Conservation (phyloP, 257 asterid species). For the Linderniella brevidens region DNA sequence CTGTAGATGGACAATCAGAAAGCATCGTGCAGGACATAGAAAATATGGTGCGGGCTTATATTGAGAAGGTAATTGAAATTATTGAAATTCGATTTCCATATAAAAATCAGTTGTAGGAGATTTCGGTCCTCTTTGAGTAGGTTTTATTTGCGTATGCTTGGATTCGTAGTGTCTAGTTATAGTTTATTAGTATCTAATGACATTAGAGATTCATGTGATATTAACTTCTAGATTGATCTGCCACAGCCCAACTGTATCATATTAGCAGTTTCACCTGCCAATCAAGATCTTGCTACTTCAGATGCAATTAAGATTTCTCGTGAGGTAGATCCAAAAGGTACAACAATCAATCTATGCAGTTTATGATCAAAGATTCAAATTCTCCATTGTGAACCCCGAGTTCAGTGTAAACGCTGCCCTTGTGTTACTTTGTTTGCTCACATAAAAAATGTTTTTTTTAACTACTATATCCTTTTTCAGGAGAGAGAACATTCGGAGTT, state of each 20-base stretch:
- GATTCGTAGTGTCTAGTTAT: too few species aligned
- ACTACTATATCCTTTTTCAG: conserved; percentile 28
- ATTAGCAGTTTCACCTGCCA: conserved; percentile 89
- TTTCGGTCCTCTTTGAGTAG: too few species aligned
- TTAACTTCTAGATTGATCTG: conserved; percentile 3
- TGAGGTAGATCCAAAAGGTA: conserved; percentile 87
- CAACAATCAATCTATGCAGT: not conserved
- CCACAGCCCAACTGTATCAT: conserved; percentile 83
- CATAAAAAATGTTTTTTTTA: not conserved
- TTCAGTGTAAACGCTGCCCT: not conserved
- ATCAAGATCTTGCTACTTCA: conserved; percentile 90
- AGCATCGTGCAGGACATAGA: conserved; percentile 84
- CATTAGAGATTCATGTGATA: conserved; percentile 5
- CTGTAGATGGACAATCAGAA: conserved; percentile 84
- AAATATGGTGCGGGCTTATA: conserved; percentile 82
- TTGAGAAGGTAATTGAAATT: conserved; percentile 61
- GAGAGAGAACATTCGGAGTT: conserved; percentile 90
- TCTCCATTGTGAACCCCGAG: too few species aligned
- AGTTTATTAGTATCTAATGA: not conserved
- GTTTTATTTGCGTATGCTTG: too few species aligned
- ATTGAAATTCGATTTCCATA: not conserved
- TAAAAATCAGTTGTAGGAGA: too few species aligned
- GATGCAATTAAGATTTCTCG: conserved; percentile 88
- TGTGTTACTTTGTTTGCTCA: not conserved
- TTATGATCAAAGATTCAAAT: too few species aligned